phyloP scores from a whole-genome alignment of 2,329 filamentous ascomycete genomes.

The Periglandula ipomoeae region DNA sequence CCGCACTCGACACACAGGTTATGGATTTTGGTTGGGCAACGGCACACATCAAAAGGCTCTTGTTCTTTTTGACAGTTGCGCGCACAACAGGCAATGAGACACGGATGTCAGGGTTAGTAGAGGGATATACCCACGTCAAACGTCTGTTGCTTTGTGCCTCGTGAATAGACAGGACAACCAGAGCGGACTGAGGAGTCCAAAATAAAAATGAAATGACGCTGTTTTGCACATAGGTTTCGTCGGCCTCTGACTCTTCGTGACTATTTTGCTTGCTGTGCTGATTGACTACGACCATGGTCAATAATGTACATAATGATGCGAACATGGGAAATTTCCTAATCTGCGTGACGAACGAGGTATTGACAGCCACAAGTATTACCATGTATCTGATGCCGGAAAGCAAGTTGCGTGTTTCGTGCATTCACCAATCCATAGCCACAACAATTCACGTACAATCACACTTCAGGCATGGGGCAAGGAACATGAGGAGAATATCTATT shows the following conservation, averaged over 20 bases:
- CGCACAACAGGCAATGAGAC: conserved; percentile 4
- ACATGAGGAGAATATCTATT: background rate
- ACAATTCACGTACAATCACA: no score
- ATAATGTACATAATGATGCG: no score
- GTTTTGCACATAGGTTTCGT: background rate
- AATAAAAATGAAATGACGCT: conserved; percentile 17
- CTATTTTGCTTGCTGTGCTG: no score
- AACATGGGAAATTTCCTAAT: no score
- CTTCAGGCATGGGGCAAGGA: background rate
- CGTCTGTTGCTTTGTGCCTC: conserved; percentile 10
- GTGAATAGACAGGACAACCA: conserved; percentile 21
- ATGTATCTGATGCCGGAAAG: no score
- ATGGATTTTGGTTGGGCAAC: conserved; percentile 26
- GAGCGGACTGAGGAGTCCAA: conserved; percentile 33
- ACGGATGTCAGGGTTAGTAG: background rate
- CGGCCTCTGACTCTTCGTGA: background rate
- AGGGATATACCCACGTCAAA: conserved; percentile 2
- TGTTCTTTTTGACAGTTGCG: conserved; percentile 17
- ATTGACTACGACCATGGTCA: no score
- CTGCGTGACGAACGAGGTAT: no score
- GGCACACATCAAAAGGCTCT: conserved; percentile 20
- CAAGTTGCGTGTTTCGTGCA: no score
- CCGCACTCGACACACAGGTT: conserved; percentile 27
- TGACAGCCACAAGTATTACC: no score
- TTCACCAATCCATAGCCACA: no score